These are phyloP conservation scores for Beauveria medogensis DNA, from an alignment of 2,329 filamentous ascomycete genomes.

Conservation along the genomic window DNA sequence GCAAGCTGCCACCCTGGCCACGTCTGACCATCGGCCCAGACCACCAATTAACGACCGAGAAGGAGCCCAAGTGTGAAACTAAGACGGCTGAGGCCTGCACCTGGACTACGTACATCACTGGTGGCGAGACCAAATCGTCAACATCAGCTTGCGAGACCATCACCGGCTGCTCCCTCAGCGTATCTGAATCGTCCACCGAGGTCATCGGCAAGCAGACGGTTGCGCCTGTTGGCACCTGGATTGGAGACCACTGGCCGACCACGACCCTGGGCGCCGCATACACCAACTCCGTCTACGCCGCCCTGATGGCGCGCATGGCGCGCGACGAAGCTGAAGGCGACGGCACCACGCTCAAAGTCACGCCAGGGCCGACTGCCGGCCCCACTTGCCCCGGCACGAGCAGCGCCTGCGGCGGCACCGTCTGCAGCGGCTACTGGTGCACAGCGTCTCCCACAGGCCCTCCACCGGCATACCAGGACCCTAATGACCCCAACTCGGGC, in stretches of 20 bases:
- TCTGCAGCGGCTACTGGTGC: constrained; percentile 19
- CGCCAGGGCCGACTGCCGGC: constrained; percentile 2
- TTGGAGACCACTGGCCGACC: constrained; percentile 5
- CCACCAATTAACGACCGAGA: constrained; percentile 9
- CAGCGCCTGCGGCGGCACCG: constrained; percentile 15
- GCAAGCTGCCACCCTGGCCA: constrained; percentile 15
- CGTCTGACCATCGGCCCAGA: constrained; percentile 13
- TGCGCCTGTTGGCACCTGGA: constrained; percentile 10
- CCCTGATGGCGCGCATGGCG: no score
- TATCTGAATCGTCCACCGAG: constrained; percentile 10
- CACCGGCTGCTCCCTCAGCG: constrained; percentile 13
- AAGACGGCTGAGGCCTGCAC: constrained; percentile 12
- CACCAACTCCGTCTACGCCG: background rate
- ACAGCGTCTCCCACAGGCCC: constrained; percentile 12
- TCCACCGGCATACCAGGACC: constrained; percentile 16
- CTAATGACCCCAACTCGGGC: constrained; percentile 15
- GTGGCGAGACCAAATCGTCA: constrained; percentile 8
- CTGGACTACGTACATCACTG: constrained; percentile 6
- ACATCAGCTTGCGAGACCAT: constrained; percentile 13
- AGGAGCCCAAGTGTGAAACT: constrained; percentile 11
- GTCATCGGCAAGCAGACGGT: constrained; percentile 10
- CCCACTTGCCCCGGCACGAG: constrained; percentile 13
- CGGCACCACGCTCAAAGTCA: constrained; percentile 7
- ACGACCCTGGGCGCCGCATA: background rate
- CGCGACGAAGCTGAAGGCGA: background rate